phyloP scores from a whole-genome alignment of 2,329 filamentous ascomycete species.

The Colletotrichum destructivum region DNA sequence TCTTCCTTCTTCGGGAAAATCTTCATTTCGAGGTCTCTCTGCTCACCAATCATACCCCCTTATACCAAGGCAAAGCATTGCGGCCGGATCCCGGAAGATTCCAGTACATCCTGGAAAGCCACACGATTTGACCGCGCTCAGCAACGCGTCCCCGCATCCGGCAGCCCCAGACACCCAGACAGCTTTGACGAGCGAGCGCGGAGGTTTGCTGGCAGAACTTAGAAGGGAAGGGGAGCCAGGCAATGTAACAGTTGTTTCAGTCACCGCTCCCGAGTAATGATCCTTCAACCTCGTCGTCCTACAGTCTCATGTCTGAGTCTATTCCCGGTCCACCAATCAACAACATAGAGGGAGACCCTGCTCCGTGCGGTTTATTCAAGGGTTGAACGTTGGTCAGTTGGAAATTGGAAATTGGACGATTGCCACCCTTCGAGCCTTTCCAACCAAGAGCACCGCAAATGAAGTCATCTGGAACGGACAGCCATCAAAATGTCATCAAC shows the following conservation, averaged over 20 bases:
- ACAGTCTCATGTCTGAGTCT: neutral
- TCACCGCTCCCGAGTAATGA: conserved; percentile 38
- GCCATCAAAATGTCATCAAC: neutral
- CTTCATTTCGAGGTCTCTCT: conserved; percentile 27
- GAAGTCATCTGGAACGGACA: neutral
- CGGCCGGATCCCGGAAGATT: conserved; percentile 18
- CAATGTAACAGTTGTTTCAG: conserved; percentile 36
- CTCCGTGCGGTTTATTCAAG: neutral
- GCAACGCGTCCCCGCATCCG: conserved; percentile 36
- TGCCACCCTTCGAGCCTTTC: neutral
- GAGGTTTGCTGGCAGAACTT: conserved; percentile 1
- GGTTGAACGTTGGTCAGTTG: neutral
- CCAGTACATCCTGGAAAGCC: conserved; percentile 22
- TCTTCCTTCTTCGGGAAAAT: conserved; percentile 4
- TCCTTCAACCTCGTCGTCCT: conserved; percentile 6
- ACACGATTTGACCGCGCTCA: conserved; percentile 34
- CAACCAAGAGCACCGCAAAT: neutral
- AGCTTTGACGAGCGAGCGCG: conserved; percentile 20
- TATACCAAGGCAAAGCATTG: neutral
- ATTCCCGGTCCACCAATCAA: conserved; percentile 3
- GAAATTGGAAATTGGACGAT: neutral
- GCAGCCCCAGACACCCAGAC: conserved; percentile 32
- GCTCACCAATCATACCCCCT: neutral
- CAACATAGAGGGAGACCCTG: neutral
- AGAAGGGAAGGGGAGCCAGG: conserved; percentile 5